Evolutionary conservation across 805 yeast species (phyloP).

Genomic region (Sungouiella blattae): DNA sequence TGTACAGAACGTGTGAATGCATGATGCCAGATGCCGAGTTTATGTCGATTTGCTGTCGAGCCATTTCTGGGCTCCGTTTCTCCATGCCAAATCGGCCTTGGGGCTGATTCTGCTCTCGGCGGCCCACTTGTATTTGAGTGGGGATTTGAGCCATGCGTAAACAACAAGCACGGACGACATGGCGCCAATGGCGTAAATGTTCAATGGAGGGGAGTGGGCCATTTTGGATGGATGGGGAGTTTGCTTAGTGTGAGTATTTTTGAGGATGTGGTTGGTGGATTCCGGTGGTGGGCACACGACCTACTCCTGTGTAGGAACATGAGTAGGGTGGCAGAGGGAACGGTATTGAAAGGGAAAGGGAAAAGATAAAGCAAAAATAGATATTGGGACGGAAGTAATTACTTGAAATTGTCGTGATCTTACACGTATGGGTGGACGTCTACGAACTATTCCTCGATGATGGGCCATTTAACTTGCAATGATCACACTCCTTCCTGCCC

Average conservation of each 20-base stretch:
- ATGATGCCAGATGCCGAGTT: no score
- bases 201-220: slow-evolving; percentile 39
- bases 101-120: slow-evolving; percentile 43
- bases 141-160: slow-evolving; percentile 38
- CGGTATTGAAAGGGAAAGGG: no score
- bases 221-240: slow-evolving; percentile 5
- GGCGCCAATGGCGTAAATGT: slow-evolving; percentile 37
- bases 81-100: slow-evolving; percentile 47
- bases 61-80: slow-evolving; percentile 45
- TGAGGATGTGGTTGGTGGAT: slow-evolving; percentile 15
- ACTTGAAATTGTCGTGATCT: no score
- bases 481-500: no score
- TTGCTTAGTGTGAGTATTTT: slow-evolving; percentile 8
- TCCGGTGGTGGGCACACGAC: slow-evolving; percentile 12
- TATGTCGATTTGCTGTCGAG: slow-evolving; percentile 22
- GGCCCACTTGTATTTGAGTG: slow-evolving; percentile 40
- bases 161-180: slow-evolving; percentile 40
- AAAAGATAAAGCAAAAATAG: no score
- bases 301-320: no score
- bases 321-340: no score
- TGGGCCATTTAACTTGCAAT: no score
- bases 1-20: no score
- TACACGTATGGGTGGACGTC: no score
- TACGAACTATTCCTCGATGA: no score
- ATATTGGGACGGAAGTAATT: no score